Percentiles rank a stretch among this genome's conserved stretches.
These are phyloP conservation scores for Podospora pseudopauciseta DNA, from an alignment of 495 filamentous ascomycete genomes.

Conservation along the genomic window DNA sequence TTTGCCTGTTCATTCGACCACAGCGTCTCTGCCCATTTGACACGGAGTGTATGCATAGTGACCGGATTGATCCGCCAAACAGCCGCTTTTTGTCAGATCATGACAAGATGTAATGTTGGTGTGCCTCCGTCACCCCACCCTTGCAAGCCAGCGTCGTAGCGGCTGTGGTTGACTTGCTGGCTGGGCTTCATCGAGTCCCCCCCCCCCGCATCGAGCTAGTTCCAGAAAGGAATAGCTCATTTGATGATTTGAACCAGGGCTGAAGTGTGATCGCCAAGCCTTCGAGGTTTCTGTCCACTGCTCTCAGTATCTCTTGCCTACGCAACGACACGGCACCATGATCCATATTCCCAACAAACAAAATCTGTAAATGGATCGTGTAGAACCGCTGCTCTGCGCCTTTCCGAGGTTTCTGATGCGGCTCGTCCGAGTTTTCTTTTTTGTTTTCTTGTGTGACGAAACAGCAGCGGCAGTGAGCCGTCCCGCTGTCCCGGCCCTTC, in stretches of 20 bases:
- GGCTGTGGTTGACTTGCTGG: no score
- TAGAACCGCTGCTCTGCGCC: background rate
- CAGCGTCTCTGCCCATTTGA: background rate
- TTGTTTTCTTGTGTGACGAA: background rate
- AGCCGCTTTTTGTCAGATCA: background rate
- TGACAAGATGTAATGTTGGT: background rate
- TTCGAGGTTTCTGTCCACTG: no score
- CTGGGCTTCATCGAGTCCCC: background rate
- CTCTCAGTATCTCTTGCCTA: no score
- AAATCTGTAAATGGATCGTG: background rate
- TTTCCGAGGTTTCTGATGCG: background rate
- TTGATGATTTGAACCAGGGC: background rate
- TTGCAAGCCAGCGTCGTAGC: background rate
- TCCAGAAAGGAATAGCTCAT: background rate
- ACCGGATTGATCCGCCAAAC: background rate
- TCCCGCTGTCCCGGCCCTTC: background rate
- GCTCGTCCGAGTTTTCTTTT: background rate
- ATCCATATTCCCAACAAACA: background rate
- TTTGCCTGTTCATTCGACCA: background rate
- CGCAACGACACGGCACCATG: background rate
- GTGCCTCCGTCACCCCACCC: background rate
- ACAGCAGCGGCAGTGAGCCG: background rate
- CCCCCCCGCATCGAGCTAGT: background rate
- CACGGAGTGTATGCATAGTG: background rate
- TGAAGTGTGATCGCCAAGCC: background rate